Percentiles rank a stretch among this genome's conserved stretches.
Evolutionary conservation across 2,329 filamentous ascomycete species (phyloP).

Genomic region (Cladophialophora chaetospira): DNA sequence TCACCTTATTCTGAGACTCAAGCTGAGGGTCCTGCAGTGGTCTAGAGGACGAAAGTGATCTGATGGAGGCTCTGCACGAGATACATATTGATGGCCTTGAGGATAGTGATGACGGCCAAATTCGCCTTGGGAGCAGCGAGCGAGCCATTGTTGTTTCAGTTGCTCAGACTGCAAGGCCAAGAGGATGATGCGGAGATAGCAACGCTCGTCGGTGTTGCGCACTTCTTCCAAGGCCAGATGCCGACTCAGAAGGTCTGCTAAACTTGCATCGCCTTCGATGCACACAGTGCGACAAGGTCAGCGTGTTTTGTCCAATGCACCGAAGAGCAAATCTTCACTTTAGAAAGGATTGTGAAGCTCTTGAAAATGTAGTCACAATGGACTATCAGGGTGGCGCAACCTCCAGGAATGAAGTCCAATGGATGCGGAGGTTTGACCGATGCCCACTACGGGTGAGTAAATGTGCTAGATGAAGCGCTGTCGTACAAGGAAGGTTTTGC

Average conservation of each 20-base stretch:
- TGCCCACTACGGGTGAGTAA: too few species aligned
- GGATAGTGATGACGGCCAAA: slow-evolving; percentile 20
- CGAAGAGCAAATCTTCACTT: too few species aligned
- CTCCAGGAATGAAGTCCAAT: slow-evolving; percentile 29
- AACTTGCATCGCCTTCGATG: too few species aligned
- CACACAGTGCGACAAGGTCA: too few species aligned
- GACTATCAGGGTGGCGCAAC: slow-evolving; percentile 9
- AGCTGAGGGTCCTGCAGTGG: slow-evolving; percentile 12
- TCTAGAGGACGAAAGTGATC: slow-evolving; percentile 20
- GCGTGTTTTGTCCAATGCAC: too few species aligned
- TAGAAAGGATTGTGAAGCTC: not conserved
- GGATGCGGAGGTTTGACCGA: slow-evolving; percentile 24
- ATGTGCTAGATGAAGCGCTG: too few species aligned
- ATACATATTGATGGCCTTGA: slow-evolving; percentile 23
- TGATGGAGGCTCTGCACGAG: slow-evolving; percentile 18
- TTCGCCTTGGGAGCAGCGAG: slow-evolving; percentile 14
- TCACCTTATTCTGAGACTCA: slow-evolving; percentile 27
- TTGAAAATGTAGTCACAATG: slow-evolving; percentile 3
- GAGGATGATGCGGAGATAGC: not conserved
- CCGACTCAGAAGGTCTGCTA: too few species aligned
- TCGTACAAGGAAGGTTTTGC: slow-evolving; percentile 14
- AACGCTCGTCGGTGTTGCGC: not conserved
- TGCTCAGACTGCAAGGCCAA: not conserved
- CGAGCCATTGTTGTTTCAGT: slow-evolving; percentile 15
- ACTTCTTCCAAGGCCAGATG: too few species aligned